Evolutionary conservation across 306 rosid genomes (phyloP).

Genomic region (Astragalus glycyphyllos): DNA sequence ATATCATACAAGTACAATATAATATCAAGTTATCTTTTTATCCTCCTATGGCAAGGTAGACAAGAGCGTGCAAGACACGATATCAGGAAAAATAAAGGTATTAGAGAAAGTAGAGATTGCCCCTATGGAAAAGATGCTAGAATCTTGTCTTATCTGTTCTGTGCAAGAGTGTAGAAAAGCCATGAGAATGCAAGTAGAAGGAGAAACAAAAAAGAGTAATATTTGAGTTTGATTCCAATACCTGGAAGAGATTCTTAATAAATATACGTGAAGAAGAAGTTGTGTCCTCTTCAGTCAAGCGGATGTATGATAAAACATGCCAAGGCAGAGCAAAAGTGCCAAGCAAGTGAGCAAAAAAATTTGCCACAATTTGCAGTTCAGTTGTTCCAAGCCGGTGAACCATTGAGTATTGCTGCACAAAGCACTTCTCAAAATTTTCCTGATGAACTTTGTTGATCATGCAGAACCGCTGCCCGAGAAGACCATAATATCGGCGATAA

Average conservation of each 20-base stretch:
- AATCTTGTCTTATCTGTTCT: background rate
- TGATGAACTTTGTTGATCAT: conserved; percentile 85
- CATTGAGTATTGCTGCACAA: conserved; percentile 94
- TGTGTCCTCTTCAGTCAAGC: conserved; percentile 89
- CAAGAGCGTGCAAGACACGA: conserved; percentile 2
- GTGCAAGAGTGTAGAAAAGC: background rate
- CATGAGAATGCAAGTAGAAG: background rate
- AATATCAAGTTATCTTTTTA: too few relatives aligned
- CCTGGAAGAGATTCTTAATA: conserved; percentile 93
- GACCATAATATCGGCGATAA: conserved; percentile 86
- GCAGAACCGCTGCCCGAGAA: conserved; percentile 88
- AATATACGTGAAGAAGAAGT: conserved; percentile 90
- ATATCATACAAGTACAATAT: too few relatives aligned
- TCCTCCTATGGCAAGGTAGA: too few relatives aligned
- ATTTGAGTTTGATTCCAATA: conserved; percentile 40
- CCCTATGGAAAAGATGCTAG: conserved; percentile 1
- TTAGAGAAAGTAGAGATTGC: conserved; percentile 5
- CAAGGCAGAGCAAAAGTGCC: conserved; percentile 93
- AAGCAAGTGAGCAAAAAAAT: conserved; percentile 88
- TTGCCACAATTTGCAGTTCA: conserved; percentile 78
- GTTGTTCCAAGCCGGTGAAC: conserved; percentile 85
- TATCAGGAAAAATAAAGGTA: background rate
- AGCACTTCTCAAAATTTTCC: conserved; percentile 91
- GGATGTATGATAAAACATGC: conserved; percentile 81
- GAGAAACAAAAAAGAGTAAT: conserved; percentile 15